Base-by-base conservation (phyloP, 73 alveolate species). In the Diophrys appendiculata region DNA sequence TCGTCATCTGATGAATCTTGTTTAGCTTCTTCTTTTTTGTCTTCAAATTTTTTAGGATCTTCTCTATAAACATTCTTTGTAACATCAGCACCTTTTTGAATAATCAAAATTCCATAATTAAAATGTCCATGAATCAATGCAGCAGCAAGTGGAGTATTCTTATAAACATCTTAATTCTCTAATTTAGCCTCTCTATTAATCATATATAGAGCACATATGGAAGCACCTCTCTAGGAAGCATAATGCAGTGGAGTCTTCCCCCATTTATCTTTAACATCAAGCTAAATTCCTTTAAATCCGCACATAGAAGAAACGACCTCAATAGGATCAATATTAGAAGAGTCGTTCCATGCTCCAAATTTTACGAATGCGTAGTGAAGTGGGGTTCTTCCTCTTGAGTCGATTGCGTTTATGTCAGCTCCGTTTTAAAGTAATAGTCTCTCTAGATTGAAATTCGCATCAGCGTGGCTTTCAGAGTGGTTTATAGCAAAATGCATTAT, bases 401-500 rank as follows among this genome's bases (percentile, higher is more conserved):
- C 99, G 54, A 82, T 87, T 71, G 92, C 99, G 67, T 86, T 89
- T 2, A 93, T 74, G 60, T 88, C 86, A 11, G 94, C 96, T 32
- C 99, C 99, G 53, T 90, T 78, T 27, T 88, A 86, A 8, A 95
- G 78, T 52, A 97, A 84, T 64, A 84, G 84, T 80, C 95, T 77
- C 33, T 95, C 72, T 18, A 97, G 95, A 1, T 90, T 97, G 56
- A 91, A 82, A 52, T 89, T 87, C 74, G 85, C 93, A 54, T 98
- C 88, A 69, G 97, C 97, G 18, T 64, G 27, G 27, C 8, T 11
- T 18, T 43, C 60, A 43, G 60, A 22, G 8, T 69, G 76, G 70
- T 86, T 80, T 34, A 99, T 99, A 24, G 99, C 99, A 89, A 95
- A 97, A 80, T 97, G 99, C 64, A 93, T 86, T 1, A 96, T 94